Conservation (phyloP, 257 asterid species). For the Plectranthus barbatus region DNA sequence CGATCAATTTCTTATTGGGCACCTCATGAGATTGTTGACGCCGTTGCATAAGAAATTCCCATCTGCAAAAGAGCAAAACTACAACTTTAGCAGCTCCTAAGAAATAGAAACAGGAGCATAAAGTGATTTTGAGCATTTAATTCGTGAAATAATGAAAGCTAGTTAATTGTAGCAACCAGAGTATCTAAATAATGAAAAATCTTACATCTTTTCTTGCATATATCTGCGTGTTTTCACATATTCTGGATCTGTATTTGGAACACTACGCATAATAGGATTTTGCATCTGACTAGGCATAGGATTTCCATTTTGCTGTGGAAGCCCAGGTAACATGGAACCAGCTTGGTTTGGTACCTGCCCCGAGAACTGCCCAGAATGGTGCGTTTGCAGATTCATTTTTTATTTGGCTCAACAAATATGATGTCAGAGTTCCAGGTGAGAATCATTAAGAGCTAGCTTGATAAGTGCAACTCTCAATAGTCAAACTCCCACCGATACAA, state of each 20-base stretch:
- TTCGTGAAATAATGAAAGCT: neutral
- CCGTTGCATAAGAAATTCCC: conserved; percentile 50
- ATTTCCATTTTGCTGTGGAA: conserved; percentile 60
- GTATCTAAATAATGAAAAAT: neutral
- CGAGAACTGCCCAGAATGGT: conserved; percentile 57
- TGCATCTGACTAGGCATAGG: conserved; percentile 59
- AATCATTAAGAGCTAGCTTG: conserved; percentile 13
- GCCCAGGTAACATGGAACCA: conserved; percentile 44
- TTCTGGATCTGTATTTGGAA: conserved; percentile 42
- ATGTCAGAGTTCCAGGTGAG: conserved; percentile 17
- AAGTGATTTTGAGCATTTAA: neutral
- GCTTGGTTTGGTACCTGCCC: conserved; percentile 65
- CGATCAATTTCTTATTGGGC: conserved; percentile 46
- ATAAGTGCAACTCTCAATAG: conserved; percentile 9
- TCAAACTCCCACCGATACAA: conserved; percentile 6
- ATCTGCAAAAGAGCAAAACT: conserved; percentile 41
- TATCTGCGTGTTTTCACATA: conserved; percentile 37
- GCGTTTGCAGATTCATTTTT: conserved; percentile 54
- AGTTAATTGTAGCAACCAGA: conserved; percentile 1
- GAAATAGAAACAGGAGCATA: neutral
- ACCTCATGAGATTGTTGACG: conserved; percentile 55
- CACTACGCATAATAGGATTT: conserved; percentile 44
- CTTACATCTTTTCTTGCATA: conserved; percentile 65
- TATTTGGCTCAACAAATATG: conserved; percentile 11
- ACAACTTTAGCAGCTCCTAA: conserved; percentile 2